Evolutionary conservation across 768 basidiomycete species (phyloP).

Genomic region (Bullera alba): DNA sequence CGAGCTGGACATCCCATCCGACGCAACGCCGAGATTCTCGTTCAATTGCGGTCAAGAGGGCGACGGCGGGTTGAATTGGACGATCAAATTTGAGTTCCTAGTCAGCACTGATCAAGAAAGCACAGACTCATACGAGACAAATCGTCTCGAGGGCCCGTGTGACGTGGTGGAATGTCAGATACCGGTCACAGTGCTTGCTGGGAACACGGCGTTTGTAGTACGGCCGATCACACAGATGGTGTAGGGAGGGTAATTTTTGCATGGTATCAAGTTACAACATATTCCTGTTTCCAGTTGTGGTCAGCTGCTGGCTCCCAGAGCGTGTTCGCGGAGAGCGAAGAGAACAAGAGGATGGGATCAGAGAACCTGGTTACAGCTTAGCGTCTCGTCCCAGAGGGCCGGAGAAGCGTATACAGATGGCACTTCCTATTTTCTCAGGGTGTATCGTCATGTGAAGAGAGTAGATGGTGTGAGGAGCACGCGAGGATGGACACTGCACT

Average conservation of each 20-base stretch:
- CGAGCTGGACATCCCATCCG: constrained; percentile 83
- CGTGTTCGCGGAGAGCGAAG: not conserved
- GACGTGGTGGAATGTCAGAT: constrained; percentile 95
- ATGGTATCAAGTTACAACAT: not conserved
- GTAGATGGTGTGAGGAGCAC: no score
- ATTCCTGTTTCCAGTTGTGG: not conserved
- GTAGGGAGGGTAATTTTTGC: not conserved
- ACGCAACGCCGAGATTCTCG: constrained; percentile 79
- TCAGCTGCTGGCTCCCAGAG: not conserved
- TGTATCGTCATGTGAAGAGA: constrained; percentile 27
- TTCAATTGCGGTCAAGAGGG: constrained; percentile 52
- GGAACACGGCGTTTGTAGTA: constrained; percentile 67
- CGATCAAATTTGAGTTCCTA: constrained; percentile 74
- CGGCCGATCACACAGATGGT: constrained; percentile 14
- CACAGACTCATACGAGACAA: not conserved
- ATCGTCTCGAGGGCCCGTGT: constrained; percentile 52
- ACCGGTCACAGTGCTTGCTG: constrained; percentile 78
- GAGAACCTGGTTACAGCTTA: constrained; percentile 33
- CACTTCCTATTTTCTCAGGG: constrained; percentile 29
- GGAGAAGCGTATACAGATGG: constrained; percentile 21
- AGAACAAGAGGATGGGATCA: constrained; percentile 6
- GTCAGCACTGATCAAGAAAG: constrained; percentile 52
- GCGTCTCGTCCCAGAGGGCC: constrained; percentile 1
- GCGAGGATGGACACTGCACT: no score
- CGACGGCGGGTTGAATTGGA: constrained; percentile 80